Evolutionary conservation across 225 moss, liverwort and hornwort genomes (phyloP).

Genomic region (Pseudisothecium myosuroides): DNA sequence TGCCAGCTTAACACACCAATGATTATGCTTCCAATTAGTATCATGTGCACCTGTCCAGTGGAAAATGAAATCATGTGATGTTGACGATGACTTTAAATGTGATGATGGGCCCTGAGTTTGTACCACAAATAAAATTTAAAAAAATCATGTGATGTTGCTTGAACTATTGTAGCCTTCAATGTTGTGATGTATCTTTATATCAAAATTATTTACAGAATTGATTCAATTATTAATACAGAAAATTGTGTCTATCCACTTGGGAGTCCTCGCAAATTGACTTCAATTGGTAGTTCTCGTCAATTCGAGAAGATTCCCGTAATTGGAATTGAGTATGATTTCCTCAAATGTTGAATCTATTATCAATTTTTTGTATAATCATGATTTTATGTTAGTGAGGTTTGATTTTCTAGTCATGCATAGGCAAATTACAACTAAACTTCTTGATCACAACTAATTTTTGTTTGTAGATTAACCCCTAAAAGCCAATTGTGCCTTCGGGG

Average conservation of each 20-base stretch:
- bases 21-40: background rate
- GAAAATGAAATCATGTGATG: background rate
- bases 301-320: accelerated
- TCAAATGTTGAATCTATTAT: background rate
- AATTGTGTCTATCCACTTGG: background rate
- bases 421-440: background rate
- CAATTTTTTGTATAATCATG: too few species aligned
- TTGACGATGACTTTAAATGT: background rate
- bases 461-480: too few species aligned
- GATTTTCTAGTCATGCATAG: accelerated
- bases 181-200: background rate
- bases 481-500: too few species aligned
- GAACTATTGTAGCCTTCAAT: background rate
- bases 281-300: too few species aligned
- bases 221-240: too few species aligned
- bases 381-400: background rate
- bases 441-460: too few species aligned
- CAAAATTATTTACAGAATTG: background rate
- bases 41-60: too few species aligned
- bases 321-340: too few species aligned
- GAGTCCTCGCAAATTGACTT: background rate
- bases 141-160: background rate
- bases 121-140: background rate
- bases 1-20: background rate
- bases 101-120: accelerated